Conservation (phyloP, 371 early-diverging fungal genomes). For the Actinomucor elegans region DNA sequence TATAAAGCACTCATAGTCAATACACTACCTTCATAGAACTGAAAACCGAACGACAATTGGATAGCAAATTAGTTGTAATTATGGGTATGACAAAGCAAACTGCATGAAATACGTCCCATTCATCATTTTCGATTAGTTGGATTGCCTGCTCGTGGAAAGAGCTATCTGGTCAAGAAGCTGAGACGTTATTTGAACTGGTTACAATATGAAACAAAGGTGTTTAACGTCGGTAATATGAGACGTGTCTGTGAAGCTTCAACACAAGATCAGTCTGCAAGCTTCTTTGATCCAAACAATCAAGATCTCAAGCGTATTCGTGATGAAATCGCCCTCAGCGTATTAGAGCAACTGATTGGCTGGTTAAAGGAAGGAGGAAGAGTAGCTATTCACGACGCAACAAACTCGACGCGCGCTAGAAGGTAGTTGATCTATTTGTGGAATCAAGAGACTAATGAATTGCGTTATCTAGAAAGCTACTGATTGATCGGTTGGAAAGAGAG, state of each 20-base stretch:
- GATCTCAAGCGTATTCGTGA: conserved; percentile 71
- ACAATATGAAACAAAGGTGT: conserved; percentile 70
- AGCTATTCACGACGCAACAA: conserved; percentile 92
- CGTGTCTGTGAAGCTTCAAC: conserved; percentile 51
- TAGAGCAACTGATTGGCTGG: conserved; percentile 81
- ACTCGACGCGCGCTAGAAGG: conserved; percentile 77
- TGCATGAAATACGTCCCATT: no score
- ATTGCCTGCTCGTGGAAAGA: conserved; percentile 87
- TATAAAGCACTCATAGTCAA: not conserved
- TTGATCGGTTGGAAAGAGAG: conserved; percentile 62
- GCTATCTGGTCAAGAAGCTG: conserved; percentile 86
- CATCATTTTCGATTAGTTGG: conserved; percentile 61
- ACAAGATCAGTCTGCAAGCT: conserved; percentile 55
- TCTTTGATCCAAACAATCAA: conserved; percentile 80
- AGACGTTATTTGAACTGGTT: conserved; percentile 74
- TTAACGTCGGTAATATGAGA: conserved; percentile 88
- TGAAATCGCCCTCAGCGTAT: conserved; percentile 72
- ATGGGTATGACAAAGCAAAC: conserved; percentile 61
- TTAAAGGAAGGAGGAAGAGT: conserved; percentile 68
- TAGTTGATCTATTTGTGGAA: conserved; percentile 12
- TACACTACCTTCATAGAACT: conserved; percentile 18
- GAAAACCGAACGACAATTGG: conserved; percentile 35
- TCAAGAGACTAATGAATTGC: not conserved
- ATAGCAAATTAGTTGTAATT: conserved; percentile 60
- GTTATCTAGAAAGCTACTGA: conserved; percentile 46